These are phyloP conservation scores for Darksidea phi DNA, from an alignment of 495 filamentous ascomycete species.

Conservation along the genomic window DNA sequence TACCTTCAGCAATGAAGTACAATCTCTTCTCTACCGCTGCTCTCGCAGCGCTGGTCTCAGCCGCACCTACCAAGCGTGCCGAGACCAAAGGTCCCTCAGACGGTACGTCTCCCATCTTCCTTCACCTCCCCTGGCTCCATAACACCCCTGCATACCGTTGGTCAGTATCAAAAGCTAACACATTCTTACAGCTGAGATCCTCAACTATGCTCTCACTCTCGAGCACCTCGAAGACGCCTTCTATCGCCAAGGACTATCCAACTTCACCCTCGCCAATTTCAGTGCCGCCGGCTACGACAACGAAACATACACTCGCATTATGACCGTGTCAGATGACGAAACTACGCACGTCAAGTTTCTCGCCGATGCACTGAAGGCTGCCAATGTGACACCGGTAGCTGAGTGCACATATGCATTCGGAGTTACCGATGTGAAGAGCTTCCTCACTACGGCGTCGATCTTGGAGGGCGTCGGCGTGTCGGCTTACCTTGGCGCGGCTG, in stretches of 20 bases:
- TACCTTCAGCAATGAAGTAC: not conserved
- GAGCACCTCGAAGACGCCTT: constrained; percentile 54
- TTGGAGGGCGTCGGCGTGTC: constrained; percentile 51
- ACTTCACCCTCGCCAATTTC: constrained; percentile 56
- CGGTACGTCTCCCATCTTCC: not conserved
- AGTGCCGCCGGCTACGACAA: constrained; percentile 50
- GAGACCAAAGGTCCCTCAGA: not conserved
- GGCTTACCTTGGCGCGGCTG: constrained; percentile 61
- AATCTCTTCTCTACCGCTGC: not conserved
- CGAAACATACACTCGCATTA: constrained; percentile 54
- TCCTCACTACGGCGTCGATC: constrained; percentile 54
- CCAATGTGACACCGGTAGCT: constrained; percentile 50
- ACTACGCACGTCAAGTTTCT: constrained; percentile 59
- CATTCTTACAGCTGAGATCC: constrained; percentile 33
- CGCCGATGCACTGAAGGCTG: constrained; percentile 50
- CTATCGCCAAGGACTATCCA: constrained; percentile 58
- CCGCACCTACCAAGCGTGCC: too few species aligned
- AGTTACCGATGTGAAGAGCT: constrained; percentile 49
- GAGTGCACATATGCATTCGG: constrained; percentile 60
- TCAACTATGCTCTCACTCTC: constrained; percentile 46
- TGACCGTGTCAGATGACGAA: constrained; percentile 55
- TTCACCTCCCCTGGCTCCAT: not conserved
- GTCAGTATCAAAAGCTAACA: not conserved
- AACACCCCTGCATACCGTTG: not conserved
- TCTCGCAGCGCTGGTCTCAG: not conserved